Base-by-base conservation (phyloP, 2,329 filamentous ascomycete species). In the Microascus cirrosus region DNA sequence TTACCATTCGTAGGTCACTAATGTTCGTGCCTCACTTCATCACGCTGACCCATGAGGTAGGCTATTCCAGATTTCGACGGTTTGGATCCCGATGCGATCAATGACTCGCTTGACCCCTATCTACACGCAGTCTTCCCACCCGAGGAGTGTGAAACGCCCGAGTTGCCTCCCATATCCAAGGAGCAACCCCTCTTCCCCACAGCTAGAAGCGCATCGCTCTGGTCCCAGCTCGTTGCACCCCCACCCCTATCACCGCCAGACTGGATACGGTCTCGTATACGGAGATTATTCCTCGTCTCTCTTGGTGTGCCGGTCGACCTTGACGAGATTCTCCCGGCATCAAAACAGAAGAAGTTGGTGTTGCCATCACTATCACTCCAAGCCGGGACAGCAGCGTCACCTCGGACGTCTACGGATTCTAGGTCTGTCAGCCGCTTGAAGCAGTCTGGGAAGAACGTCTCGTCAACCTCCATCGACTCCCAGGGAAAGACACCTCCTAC, bases 341-440 rank as follows among this genome's bases (percentile, higher is more conserved):
- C 90, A 13, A 97, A 97, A 72, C 94, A 99, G 70, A 97, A 97
- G 80, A 97, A 97, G 69, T 85, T 99, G 20, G 82, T 99, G 4
- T 80, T 99, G 1, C 94, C 94, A 0, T 96, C 92, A 6, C 85
- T 94, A 20, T 95, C 90, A 35, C 83, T 92, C 36, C 74, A 75
- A 58, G 70, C 68, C 18, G 64, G 70, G 68, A 79, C 73, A 55
- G 79, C 71, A 60, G 78, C 70, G 56, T 86, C 75, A 28, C 78
- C 76, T 36, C 75, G 81, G 48, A 78, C 74, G 20, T 85, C 82
- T 3, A 74, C 73, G 28, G 81, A 84, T 60, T 77, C 76, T 5
- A 75, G 53, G 24, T 77, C 76, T 13, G 67, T 73, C 2, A 77
- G 76, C 15, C 73, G 73, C 36, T 61, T 78, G 55, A 72, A 75